phyloP scores from a whole-genome alignment of 345 rosid genomes.

The Hibiscus tridactylites region DNA sequence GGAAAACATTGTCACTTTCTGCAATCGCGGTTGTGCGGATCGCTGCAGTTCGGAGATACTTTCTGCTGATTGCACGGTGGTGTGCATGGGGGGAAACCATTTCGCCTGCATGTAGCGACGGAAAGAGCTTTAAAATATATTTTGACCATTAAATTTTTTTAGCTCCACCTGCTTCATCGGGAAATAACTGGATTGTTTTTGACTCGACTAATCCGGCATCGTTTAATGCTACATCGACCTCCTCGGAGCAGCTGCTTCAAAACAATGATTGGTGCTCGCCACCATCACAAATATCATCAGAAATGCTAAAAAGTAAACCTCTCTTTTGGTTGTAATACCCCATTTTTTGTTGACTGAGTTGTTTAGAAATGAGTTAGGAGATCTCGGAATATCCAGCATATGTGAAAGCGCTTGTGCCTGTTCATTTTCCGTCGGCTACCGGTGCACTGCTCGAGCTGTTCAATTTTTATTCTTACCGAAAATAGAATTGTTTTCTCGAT shows the following conservation, averaged over 20 bases:
- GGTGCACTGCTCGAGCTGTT: too few species aligned
- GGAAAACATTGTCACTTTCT: background rate
- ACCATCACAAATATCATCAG: background rate
- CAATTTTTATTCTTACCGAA: too few species aligned
- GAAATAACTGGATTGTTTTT: background rate
- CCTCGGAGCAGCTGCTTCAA: background rate
- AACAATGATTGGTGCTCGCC: background rate
- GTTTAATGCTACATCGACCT: background rate
- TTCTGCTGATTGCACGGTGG: background rate
- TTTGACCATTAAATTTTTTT: background rate
- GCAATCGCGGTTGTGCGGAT: background rate
- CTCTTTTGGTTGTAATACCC: background rate
- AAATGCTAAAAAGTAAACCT: background rate
- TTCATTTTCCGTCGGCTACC: background rate
- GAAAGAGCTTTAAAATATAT: background rate
- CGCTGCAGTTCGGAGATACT: background rate
- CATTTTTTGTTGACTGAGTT: background rate
- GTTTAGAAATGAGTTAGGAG: background rate
- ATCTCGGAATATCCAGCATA: background rate
- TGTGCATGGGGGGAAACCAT: background rate
- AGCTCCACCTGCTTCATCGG: background rate
- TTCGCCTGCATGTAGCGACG: background rate
- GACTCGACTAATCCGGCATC: background rate
- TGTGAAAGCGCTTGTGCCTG: background rate
- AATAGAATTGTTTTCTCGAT: too few species aligned